These are phyloP conservation scores for Cyberlindnera xylosilytica DNA, from an alignment of 805 yeast species.

Conservation along the genomic window DNA sequence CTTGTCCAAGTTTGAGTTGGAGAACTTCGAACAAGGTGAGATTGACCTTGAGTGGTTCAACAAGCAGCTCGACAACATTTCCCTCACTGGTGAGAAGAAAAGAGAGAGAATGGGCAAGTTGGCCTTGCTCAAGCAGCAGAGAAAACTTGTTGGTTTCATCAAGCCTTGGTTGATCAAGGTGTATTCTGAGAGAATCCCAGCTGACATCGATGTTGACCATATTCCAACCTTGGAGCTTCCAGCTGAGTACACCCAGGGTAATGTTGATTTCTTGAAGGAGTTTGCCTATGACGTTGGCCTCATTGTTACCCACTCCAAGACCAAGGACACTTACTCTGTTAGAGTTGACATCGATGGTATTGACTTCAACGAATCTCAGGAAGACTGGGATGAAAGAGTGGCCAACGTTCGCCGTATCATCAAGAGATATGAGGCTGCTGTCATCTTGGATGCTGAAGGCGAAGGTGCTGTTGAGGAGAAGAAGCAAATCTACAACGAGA, in stretches of 20 bases:
- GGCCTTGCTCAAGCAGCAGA: conserved; percentile 67
- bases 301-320: conserved; percentile 59
- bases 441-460: conserved; percentile 53
- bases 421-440: conserved; percentile 63
- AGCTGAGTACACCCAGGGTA: conserved; percentile 33
- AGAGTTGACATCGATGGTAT: conserved; percentile 73
- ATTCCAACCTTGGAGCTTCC: conserved; percentile 48
- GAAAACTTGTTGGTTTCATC: conserved; percentile 58
- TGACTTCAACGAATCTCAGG: conserved; percentile 62
- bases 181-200: conserved; percentile 29
- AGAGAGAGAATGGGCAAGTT: conserved; percentile 65
- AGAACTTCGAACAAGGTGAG: conserved; percentile 79
- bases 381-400: conserved; percentile 55
- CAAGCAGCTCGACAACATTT: conserved; percentile 74
- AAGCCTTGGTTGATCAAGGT: conserved; percentile 46
- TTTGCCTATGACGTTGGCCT: conserved; percentile 68
- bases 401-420: conserved; percentile 49
- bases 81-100: conserved; percentile 67
- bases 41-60: conserved; percentile 91
- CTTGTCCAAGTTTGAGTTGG: conserved; percentile 75
- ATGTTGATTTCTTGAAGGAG: conserved; percentile 58
- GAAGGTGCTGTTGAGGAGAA: conserved; percentile 45
- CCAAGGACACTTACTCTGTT: conserved; percentile 53
- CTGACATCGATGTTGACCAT: conserved; percentile 28
- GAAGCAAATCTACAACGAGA: conserved; percentile 64